phyloP scores from a whole-genome alignment of 2,329 filamentous ascomycete genomes.

The Uncinocarpus reesii region DNA sequence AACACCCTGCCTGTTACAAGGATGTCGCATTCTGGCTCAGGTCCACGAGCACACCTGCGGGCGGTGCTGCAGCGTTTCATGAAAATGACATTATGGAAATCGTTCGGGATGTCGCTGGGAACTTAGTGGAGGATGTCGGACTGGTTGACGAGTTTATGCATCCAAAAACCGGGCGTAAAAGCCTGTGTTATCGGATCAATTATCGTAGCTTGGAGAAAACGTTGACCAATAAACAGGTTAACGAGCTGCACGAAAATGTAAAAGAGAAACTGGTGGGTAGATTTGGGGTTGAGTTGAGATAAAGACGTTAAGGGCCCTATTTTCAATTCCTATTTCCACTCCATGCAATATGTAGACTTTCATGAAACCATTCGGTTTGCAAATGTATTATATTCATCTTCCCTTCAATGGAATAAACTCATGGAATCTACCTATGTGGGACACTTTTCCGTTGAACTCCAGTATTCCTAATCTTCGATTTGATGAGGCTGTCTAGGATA shows the following conservation, averaged over 20 bases:
- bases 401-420: background rate
- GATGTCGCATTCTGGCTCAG: constrained; percentile 90
- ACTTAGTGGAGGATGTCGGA: constrained; percentile 76
- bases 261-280: constrained; percentile 53
- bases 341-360: background rate
- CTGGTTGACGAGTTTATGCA: constrained; percentile 81
- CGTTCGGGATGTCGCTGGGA: constrained; percentile 69
- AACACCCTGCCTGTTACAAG: constrained; percentile 77
- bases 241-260: constrained; percentile 62
- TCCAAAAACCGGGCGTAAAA: constrained; percentile 70
- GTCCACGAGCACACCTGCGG: constrained; percentile 29
- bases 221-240: constrained; percentile 71
- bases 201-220: constrained; percentile 90
- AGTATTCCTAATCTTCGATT: no score
- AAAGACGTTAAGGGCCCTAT: constrained; percentile 12
- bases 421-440: no score
- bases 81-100: constrained; percentile 98
- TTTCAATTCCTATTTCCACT: background rate
- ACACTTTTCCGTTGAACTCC: no score
- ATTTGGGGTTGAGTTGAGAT: constrained; percentile 71
- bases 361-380: no score
- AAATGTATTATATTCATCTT: background rate
- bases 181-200: constrained; percentile 84
- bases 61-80: constrained; percentile 52
- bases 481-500: no score